Evolutionary conservation across 2,329 filamentous ascomycete genomes (phyloP), one percentile per base, ranked within the genome.

Genomic region (Aureobasidium sp.): DNA sequence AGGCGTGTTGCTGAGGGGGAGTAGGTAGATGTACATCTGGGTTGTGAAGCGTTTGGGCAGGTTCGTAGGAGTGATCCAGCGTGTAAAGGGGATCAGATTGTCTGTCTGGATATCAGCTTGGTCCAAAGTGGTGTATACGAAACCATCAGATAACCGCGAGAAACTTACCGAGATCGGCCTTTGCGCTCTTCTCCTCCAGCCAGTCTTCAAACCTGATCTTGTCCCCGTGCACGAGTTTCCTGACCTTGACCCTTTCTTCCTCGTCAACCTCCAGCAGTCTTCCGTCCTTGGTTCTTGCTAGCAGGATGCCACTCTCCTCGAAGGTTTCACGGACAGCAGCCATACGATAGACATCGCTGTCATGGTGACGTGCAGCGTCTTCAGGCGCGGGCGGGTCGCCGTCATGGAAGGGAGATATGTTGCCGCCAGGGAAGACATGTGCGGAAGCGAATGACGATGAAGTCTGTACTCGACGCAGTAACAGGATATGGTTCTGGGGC

Each of bases 1-100:
- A 64, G 19, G 62, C 19, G 43, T 59, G 10, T 64, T 55, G 4
- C 63, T 38, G 5, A 86, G 74, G 0, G 91, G 91, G 2, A 96
- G 80, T 73, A 95, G 86, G 74, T 96, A 96, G 11, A 97, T 73
- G 74, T 97, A 99, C 93, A 97, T 97, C 71, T 96, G 92, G 0
- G 93, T 96, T 0, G 89, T 90, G 75, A 95, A 99, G 47, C 94
- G 83, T 67, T 86, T 90, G 0, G 85, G 82, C 1, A 87, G 77
- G 63, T 82, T 84, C 0, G 78, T 74, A 0, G 93, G 93, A 2
- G 94, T 97, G 60, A 97, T 81, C 94, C 94, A 97, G 58, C 90
- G 84, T 0, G 92, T 96, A 69, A 95, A 96, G 0, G 92, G 90
- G 8, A 89, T 77, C 3, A 96, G 76, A 38, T 79, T 78, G 1